These are phyloP conservation scores for Metschnikowia kofuensis DNA, from an alignment of 805 yeast genomes.

Conservation along the genomic window DNA sequence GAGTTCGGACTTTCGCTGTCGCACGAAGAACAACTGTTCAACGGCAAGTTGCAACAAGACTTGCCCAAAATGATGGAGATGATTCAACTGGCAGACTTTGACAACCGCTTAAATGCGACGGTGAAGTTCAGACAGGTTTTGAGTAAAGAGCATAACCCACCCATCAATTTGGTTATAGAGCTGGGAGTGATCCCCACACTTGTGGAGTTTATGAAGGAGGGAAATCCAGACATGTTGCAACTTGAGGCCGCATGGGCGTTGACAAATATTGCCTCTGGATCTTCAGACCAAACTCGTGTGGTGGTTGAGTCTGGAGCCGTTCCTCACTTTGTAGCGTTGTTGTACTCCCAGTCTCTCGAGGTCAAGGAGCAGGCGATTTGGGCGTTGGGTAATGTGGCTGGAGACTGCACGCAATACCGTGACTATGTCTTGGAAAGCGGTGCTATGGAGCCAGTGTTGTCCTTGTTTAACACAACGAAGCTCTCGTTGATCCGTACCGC, in stretches of 20 bases:
- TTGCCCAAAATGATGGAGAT: conserved; percentile 83
- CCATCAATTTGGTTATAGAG: conserved; percentile 88
- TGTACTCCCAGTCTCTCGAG: conserved; percentile 78
- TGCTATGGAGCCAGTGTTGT: conserved; percentile 86
- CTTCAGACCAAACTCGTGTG: conserved; percentile 80
- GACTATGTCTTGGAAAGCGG: conserved; percentile 82
- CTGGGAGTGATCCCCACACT: conserved; percentile 91
- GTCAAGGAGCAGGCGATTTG: conserved; percentile 98
- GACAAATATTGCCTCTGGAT: conserved; percentile 95
- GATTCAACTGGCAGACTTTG: conserved; percentile 71
- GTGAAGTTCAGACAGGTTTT: conserved; percentile 89
- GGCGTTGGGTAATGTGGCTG: conserved; percentile 99
- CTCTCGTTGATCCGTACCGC: conserved; percentile 94
- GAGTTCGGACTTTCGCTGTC: conserved; percentile 40
- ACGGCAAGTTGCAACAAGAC: conserved; percentile 49
- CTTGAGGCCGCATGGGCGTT: conserved; percentile 99
- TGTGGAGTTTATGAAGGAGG: conserved; percentile 73
- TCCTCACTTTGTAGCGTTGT: conserved; percentile 80
- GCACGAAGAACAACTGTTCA: conserved; percentile 45
- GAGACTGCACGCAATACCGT: conserved; percentile 88
- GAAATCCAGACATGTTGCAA: conserved; percentile 83
- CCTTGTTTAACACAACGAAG: conserved; percentile 74
- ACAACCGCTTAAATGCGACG: conserved; percentile 82
- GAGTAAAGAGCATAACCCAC: conserved; percentile 93
- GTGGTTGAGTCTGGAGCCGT: conserved; percentile 95